phyloP scores from a whole-genome alignment of 805 yeast genomes.

The Candida quercuum region DNA sequence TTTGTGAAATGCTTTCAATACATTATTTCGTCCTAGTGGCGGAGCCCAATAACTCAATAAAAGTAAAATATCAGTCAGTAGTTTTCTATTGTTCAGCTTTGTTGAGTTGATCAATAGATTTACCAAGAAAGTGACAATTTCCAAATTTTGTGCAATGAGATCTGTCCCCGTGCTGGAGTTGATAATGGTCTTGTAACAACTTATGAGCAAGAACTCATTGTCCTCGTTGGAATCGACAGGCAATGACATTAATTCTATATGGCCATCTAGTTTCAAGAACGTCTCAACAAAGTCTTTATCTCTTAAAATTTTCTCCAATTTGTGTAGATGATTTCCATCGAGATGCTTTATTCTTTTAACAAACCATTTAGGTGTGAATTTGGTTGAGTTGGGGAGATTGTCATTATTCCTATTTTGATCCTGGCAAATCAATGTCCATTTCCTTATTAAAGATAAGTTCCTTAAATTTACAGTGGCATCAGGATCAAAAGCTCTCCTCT shows the following conservation, averaged over 20 bases:
- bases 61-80: slow-evolving; percentile 48
- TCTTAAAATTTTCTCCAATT: slow-evolving; percentile 20
- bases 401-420: slow-evolving; percentile 10
- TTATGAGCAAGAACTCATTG: slow-evolving; percentile 43
- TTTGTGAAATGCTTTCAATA: slow-evolving; percentile 21
- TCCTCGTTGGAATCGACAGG: slow-evolving; percentile 43
- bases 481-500: slow-evolving; percentile 16
- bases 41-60: slow-evolving; percentile 21
- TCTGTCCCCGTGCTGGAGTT: slow-evolving; percentile 24
- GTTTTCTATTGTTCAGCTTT: slow-evolving; percentile 44
- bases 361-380: slow-evolving; percentile 17
- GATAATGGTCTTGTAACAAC: slow-evolving; percentile 47
- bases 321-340: slow-evolving; percentile 16
- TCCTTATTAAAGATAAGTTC: slow-evolving; percentile 13
- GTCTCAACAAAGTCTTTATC: slow-evolving; percentile 24
- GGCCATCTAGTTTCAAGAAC: slow-evolving; percentile 48
- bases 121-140: slow-evolving; percentile 30
- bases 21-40: slow-evolving; percentile 26
- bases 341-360: slow-evolving; percentile 11
- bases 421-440: slow-evolving; percentile 24
- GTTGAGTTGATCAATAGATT: slow-evolving; percentile 44
- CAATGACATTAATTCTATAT: slow-evolving; percentile 39
- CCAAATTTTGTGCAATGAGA: slow-evolving; percentile 19
- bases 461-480: slow-evolving; percentile 18
- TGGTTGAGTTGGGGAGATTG: background rate